A percentile compares a stretch with the other conserved stretches of the same genome.
These are phyloP conservation scores for Tranzscheliella williamsii DNA, from an alignment of 1,284 basidiomycete species.

Conservation along the genomic window DNA sequence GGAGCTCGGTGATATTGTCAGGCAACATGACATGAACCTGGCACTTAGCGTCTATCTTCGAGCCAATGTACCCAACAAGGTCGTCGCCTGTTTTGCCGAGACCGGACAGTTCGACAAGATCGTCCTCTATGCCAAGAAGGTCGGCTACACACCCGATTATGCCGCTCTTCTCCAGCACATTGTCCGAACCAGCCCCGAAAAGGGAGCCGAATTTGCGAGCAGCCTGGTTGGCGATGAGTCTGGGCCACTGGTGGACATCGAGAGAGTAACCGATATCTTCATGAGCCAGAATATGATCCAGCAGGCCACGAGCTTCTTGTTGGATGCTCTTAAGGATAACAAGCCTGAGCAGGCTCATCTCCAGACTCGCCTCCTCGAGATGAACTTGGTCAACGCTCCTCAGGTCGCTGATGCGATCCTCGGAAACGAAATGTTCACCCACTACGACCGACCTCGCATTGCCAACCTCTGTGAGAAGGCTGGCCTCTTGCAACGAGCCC, in stretches of 20 bases:
- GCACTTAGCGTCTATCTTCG: slow-evolving; percentile 98
- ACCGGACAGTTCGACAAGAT: slow-evolving; percentile 99
- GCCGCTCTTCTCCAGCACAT: slow-evolving; percentile 93
- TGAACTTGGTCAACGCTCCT: slow-evolving; percentile 96
- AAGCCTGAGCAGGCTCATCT: slow-evolving; percentile 94
- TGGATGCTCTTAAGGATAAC: slow-evolving; percentile 99
- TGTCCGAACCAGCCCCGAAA: slow-evolving; percentile 94
- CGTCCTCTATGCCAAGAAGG: slow-evolving; percentile 95
- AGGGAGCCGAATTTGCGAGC: slow-evolving; percentile 96
- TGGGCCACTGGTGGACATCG: slow-evolving; percentile 90
- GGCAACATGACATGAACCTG: slow-evolving; percentile 93
- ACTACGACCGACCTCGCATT: slow-evolving; percentile 94
- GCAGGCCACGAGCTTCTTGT: slow-evolving; percentile 94
- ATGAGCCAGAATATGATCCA: slow-evolving; percentile 99
- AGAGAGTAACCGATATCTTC: slow-evolving; percentile 81
- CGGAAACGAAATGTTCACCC: slow-evolving; percentile 97
- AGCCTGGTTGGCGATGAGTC: slow-evolving; percentile 90
- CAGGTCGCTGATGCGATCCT: slow-evolving; percentile 99
- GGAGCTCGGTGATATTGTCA: slow-evolving; percentile 96
- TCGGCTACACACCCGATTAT: slow-evolving; percentile 92
- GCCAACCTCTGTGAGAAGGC: slow-evolving; percentile 99
- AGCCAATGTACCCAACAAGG: slow-evolving; percentile 98
- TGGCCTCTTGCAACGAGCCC: slow-evolving; percentile 88
- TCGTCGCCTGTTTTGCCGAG: slow-evolving; percentile 94
- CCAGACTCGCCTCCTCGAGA: slow-evolving; percentile 94